Base-by-base conservation (phyloP, 768 basidiomycete species). In the Tulasnella sp. region DNA sequence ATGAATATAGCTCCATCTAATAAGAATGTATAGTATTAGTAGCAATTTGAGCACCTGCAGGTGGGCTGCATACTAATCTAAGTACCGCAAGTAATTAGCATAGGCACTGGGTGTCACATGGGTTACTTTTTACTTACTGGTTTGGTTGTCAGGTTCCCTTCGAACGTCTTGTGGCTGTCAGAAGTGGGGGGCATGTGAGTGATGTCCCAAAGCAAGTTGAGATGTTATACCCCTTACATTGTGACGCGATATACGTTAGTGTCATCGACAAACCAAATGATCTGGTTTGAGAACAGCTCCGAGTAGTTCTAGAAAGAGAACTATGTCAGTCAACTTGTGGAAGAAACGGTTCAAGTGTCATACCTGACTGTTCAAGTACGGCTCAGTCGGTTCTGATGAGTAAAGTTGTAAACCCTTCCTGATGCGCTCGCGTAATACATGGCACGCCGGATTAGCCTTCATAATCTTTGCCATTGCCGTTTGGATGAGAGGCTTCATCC, bases 391-490 rank as follows among this genome's bases (percentile, higher is more conserved):
- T 71, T 99, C 96, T 25, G 96, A 98, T 9, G 94, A 98, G 73
- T 99, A 99, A 19, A 99, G 76, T 70, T 98, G 96, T 21, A 99
- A 79, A 70, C 93, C 94, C 73, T 99, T 99, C 66, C 96, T 83
- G 66, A 99, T 97, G 73, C 96, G 96, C 74, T 99, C 96, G 56
- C 96, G 88, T 59, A 99, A 75, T 43, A 99, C 96, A 69, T 98
- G 96, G 55, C 87, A 84, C 12, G 96, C 96, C 24, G 96, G 96
- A 67, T 99, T 98, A 53, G 96, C 96, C 73, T 99, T 99, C 92
- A 98, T 94, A 70, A 99, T 87, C 79, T 98, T 99, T 11, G 88
- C 92, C 92, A 99, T 96, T 4, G 94, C 96, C 72, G 96, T 93
- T 70, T 96, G 94, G 60, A 99, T 85, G 62, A 99, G 78, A 3